Evolutionary conservation across 2,329 filamentous ascomycete genomes (phyloP).

Genomic region (Arthrocladium fulminans): DNA sequence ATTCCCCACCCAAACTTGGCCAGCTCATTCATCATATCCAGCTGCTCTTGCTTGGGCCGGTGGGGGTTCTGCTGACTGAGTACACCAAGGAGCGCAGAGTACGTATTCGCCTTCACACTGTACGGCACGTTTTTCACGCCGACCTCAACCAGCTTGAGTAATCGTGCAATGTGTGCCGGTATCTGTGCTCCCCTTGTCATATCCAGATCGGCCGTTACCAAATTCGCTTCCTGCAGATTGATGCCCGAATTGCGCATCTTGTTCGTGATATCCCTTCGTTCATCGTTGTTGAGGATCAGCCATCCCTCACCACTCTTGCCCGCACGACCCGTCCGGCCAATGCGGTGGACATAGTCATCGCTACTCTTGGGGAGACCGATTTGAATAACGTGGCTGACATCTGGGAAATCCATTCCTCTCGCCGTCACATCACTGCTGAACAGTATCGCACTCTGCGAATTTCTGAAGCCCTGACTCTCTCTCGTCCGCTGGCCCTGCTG

Average conservation of each 20-base stretch:
- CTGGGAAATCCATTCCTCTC: conserved; percentile 45
- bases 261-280: conserved; percentile 34
- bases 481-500: conserved; percentile 60
- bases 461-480: conserved; percentile 64
- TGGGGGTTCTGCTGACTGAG: conserved; percentile 18
- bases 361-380: conserved; percentile 42
- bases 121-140: conserved; percentile 26
- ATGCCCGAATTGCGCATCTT: conserved; percentile 47
- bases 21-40: conserved; percentile 38
- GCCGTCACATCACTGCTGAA: conserved; percentile 43
- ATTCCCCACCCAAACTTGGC: conserved; percentile 42
- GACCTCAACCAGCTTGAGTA: conserved; percentile 35
- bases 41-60: conserved; percentile 30
- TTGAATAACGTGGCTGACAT: conserved; percentile 42
- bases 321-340: conserved; percentile 32
- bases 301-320: conserved; percentile 55
- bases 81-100: conserved; percentile 23
- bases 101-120: conserved; percentile 26
- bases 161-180: conserved; percentile 20
- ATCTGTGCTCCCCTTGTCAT: conserved; percentile 27
- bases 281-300: conserved; percentile 49
- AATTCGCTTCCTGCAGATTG: conserved; percentile 37
- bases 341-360: conserved; percentile 40
- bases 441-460: conserved; percentile 40
- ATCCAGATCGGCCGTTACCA: conserved; percentile 32